Base-by-base conservation (phyloP, 1,139 yeast genomes). In the Yamadazyma triangularis region DNA sequence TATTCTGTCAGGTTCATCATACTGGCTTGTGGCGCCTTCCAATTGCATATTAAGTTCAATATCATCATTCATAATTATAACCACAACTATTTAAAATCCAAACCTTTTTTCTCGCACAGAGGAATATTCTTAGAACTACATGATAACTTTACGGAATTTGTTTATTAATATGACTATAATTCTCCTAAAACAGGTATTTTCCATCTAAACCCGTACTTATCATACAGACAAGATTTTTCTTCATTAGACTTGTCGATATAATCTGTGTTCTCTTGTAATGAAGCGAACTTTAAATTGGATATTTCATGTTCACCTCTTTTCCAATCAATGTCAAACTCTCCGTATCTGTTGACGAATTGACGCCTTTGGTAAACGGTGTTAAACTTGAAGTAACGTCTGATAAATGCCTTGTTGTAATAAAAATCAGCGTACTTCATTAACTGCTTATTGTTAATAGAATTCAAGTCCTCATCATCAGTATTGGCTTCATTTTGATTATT, bases 141-240 rank as follows among this genome's bases (percentile, higher is more conserved):
- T n/a, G n/a, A n/a, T 18, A 10, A 18, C 21, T 18, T 10, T 7
- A 18, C 7, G 7, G 8, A 18, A 18, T 18, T 18, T 7, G 21
- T 18, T 18, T 10, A 18, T 10, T 9, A 25, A 8, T 25, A 15
- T 9, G 10, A 8, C 21, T 45, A 65, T 7, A 66, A 44, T 37
- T 68, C 73, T 13, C 71, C 65, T 6, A 70, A 40, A 4, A 71
- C 63, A 2, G 75, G 72, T 36, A 73, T 63, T 38, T 71, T 72
- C 78, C 79, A 73, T 39, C 67, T 70, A 24, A 73, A 45, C 1
- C 77, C 77, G 28, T 60, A 58, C 28, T 38, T 47, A 35, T 64
- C 70, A 35, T 68, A 67, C 2, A 36, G 23, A 39, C 72, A 67
- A 4, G 44, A 40, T 24, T 47, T 40, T 18, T 38, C 33, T 4